Percentiles rank a stretch among this genome's conserved stretches.
Conservation (phyloP, 2,329 filamentous ascomycete genomes). For the Pseudopyrenochaeta lycopersici region DNA sequence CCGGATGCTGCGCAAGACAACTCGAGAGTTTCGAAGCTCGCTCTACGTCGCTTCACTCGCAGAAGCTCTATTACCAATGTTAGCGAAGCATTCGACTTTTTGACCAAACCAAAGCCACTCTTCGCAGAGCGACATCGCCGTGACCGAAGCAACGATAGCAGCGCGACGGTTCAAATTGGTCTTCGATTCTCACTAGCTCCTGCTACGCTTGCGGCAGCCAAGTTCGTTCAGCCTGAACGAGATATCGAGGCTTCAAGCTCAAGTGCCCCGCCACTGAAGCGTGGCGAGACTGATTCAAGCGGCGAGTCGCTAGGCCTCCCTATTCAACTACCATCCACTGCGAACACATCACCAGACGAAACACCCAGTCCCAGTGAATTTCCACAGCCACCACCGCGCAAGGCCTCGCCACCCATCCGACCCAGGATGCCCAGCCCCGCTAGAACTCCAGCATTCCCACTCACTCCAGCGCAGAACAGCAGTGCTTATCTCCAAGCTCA, state of each 20-base stretch:
- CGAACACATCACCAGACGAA: conserved; percentile 17
- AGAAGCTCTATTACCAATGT: conserved; percentile 50
- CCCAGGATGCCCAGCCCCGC: conserved; percentile 25
- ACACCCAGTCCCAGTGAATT: conserved; percentile 29
- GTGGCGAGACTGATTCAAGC: conserved; percentile 37
- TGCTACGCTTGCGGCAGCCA: conserved; percentile 46
- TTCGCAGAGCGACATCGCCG: conserved; percentile 56
- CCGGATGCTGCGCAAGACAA: conserved; percentile 28
- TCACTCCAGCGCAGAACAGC: conserved; percentile 37
- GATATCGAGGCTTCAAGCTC: conserved; percentile 12
- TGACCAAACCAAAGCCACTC: conserved; percentile 51
- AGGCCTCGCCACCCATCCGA: conserved; percentile 28
- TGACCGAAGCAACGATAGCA: conserved; percentile 70
- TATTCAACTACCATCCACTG: conserved; percentile 38
- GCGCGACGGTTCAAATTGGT: conserved; percentile 76
- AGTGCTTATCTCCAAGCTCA: conserved; percentile 43
- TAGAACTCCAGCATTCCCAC: conserved; percentile 34
- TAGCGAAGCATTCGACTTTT: conserved; percentile 44
- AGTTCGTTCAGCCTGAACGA: conserved; percentile 33
- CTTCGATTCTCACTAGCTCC: conserved; percentile 68
- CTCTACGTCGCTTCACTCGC: conserved; percentile 42
- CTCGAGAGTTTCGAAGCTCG: conserved; percentile 37
- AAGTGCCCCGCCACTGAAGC: conserved; percentile 26
- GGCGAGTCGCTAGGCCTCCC: conserved; percentile 39
- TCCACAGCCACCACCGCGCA: conserved; percentile 25